A percentile compares a stretch with the other conserved stretches of the same genome.
Evolutionary conservation across 495 filamentous ascomycete species (phyloP).

Genomic region (Pseudevernia furfuracea): DNA sequence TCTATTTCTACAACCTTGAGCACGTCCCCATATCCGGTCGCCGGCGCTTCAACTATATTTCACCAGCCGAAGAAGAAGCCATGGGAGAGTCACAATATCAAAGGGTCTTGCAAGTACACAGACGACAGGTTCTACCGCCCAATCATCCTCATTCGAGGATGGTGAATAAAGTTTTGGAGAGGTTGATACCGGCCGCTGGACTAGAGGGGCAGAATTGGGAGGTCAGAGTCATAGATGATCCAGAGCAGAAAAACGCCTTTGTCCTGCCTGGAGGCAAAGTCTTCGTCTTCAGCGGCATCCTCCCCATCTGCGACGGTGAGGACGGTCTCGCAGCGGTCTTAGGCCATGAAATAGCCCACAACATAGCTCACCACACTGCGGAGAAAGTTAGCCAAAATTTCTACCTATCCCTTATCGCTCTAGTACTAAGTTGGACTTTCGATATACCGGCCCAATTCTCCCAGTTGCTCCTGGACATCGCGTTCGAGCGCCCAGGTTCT

Average conservation of each 20-base stretch:
- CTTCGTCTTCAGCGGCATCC: conserved; percentile 80
- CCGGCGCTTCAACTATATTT: conserved; percentile 72
- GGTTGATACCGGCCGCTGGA: conserved; percentile 62
- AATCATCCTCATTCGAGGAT: conserved; percentile 43
- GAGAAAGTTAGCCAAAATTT: conserved; percentile 64
- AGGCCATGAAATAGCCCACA: conserved; percentile 93
- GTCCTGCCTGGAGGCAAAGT: conserved; percentile 91
- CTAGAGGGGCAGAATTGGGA: conserved; percentile 65
- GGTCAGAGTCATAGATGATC: conserved; percentile 73
- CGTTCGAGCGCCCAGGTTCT: conserved; percentile 61
- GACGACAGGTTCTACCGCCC: conserved; percentile 42
- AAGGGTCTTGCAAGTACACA: conserved; percentile 42
- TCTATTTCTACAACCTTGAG: conserved; percentile 71
- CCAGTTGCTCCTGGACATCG: conserved; percentile 48
- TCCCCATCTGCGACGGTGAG: conserved; percentile 63
- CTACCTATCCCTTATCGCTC: conserved; percentile 47
- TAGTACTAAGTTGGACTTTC: conserved; percentile 44
- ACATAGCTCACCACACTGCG: conserved; percentile 68
- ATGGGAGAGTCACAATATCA: conserved; percentile 48
- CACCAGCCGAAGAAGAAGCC: conserved; percentile 44
- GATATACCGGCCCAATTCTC: conserved; percentile 42
- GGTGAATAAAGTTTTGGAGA: conserved; percentile 61
- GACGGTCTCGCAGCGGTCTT: conserved; percentile 76
- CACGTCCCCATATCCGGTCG: conserved; percentile 71
- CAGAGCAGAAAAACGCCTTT: conserved; percentile 65